These are phyloP conservation scores for Pseudogymnoascus sp. DNA, from an alignment of 2,329 filamentous ascomycete species.

Conservation along the genomic window DNA sequence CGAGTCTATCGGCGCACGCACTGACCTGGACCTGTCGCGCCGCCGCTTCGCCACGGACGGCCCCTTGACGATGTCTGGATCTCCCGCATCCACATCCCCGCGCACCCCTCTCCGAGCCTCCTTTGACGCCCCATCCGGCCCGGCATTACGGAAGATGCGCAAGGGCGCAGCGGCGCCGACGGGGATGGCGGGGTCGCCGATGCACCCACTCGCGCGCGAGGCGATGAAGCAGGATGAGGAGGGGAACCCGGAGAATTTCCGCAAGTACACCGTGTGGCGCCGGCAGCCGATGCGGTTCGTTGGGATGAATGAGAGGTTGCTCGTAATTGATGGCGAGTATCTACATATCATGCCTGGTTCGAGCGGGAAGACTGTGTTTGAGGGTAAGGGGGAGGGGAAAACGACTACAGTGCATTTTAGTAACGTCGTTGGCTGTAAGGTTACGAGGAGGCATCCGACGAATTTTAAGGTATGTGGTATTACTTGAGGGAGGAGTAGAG, in stretches of 20 bases:
- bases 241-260: conserved; percentile 50
- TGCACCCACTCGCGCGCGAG: conserved; percentile 61
- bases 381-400: conserved; percentile 48
- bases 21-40: conserved; percentile 66
- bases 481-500: not conserved
- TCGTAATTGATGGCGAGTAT: conserved; percentile 78
- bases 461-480: conserved; percentile 60
- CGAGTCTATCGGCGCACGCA: conserved; percentile 65
- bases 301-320: conserved; percentile 63
- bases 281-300: conserved; percentile 78
- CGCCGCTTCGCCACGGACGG: conserved; percentile 69
- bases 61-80: conserved; percentile 57
- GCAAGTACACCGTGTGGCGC: conserved; percentile 71
- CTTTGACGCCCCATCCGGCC: conserved; percentile 38
- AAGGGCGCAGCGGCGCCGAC: conserved; percentile 40
- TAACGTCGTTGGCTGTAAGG: conserved; percentile 74
- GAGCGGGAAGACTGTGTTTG: conserved; percentile 55
- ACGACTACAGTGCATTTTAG: conserved; percentile 76
- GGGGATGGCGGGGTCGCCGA: conserved; percentile 28
- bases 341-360: conserved; percentile 73
- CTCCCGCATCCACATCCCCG: conserved; percentile 57
- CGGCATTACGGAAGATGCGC: conserved; percentile 37
- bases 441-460: conserved; percentile 68
- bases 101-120: conserved; percentile 45
- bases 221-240: conserved; percentile 51